These are phyloP conservation scores for Xylariaceae sp. DNA, from an alignment of 2,329 filamentous ascomycete species.

Conservation along the genomic window DNA sequence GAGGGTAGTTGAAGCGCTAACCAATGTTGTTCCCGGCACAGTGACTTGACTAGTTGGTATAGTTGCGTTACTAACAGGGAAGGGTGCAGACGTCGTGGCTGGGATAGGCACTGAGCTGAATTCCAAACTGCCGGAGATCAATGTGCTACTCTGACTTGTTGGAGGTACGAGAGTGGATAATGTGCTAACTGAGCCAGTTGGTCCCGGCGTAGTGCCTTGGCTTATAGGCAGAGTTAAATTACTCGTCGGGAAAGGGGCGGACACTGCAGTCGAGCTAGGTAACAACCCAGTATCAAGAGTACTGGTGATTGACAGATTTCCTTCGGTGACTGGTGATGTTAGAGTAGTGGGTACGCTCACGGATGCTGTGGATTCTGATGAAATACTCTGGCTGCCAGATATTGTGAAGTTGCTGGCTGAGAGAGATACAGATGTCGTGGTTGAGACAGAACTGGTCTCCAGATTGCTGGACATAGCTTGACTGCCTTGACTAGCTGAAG, in stretches of 20 bases:
- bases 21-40: conserved; percentile 1
- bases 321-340: conserved; percentile 7
- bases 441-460: conserved; percentile 5
- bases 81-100: conserved; percentile 6
- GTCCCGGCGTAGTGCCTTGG: background rate
- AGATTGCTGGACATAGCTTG: conserved; percentile 4
- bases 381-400: background rate
- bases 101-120: background rate
- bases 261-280: conserved; percentile 5
- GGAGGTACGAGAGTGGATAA: background rate
- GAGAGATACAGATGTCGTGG: background rate
- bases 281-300: conserved; percentile 3
- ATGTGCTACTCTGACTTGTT: background rate
- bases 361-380: background rate
- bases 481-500: conserved; percentile 10
- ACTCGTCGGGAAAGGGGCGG: background rate
- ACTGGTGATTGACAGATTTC: conserved; percentile 12
- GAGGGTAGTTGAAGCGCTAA: background rate
- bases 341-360: background rate
- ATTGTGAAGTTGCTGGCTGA: background rate
- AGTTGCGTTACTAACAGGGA: conserved; percentile 13
- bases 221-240: conserved; percentile 3
- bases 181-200: background rate
- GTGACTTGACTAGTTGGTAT: conserved; percentile 6
- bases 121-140: background rate